These are phyloP conservation scores for Eragrostis nindensis DNA, from an alignment of 176 grass and related monocot species.

Conservation along the genomic window DNA sequence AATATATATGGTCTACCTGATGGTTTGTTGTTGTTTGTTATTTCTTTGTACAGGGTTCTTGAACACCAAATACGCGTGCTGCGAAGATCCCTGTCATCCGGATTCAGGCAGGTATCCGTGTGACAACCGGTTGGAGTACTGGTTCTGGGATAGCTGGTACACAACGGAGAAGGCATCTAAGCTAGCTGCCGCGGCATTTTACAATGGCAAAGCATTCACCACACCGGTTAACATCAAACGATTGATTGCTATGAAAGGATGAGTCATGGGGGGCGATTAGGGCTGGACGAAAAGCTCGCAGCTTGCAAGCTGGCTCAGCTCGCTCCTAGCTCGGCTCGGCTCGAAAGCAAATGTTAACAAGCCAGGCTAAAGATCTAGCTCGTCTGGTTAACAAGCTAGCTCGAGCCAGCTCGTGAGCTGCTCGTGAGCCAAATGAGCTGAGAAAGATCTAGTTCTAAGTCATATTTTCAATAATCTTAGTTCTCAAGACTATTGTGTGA, in stretches of 20 bases:
- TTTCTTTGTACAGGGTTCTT: slow-evolving; percentile 4
- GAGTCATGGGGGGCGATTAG: too few relatives aligned
- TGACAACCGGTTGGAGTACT: background rate
- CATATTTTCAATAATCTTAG: too few relatives aligned
- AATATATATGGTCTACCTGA: background rate
- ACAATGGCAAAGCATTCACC: background rate
- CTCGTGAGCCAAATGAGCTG: too few relatives aligned
- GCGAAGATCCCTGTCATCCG: background rate
- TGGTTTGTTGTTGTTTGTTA: background rate
- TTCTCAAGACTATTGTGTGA: too few relatives aligned
- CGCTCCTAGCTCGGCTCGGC: too few relatives aligned
- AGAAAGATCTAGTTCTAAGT: too few relatives aligned
- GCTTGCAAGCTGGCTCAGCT: too few relatives aligned
- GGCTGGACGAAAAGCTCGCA: too few relatives aligned
- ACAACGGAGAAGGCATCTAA: background rate
- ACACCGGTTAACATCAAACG: slow-evolving; percentile 19
- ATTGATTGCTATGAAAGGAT: background rate
- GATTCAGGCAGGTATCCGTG: background rate
- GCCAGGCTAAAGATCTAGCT: too few relatives aligned
- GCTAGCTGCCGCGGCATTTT: background rate
- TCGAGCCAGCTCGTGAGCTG: too few relatives aligned
- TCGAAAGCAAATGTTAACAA: too few relatives aligned
- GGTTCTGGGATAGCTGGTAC: slow-evolving; percentile 36
- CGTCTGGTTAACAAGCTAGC: too few relatives aligned
- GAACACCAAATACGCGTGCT: slow-evolving; percentile 5